Conservation (phyloP, 352 stramenopile genomes). For the Aphanomyces invadans region DNA sequence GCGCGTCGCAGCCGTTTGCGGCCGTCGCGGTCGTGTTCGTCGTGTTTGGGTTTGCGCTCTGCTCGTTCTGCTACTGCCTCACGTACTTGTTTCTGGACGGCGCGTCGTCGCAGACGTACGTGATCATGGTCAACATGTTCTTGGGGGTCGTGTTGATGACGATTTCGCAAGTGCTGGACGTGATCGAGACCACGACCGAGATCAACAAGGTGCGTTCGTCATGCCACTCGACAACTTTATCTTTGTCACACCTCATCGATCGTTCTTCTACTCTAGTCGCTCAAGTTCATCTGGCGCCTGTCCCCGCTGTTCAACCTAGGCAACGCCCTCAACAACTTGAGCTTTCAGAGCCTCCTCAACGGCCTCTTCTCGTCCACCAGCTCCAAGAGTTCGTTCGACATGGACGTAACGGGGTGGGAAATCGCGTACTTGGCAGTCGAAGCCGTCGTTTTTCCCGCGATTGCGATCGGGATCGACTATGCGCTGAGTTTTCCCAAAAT, state of each 20-base stretch:
- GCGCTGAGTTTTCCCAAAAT: constrained; percentile 54
- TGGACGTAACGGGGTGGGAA: constrained; percentile 47
- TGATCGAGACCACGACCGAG: constrained; percentile 28
- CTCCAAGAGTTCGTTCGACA: constrained; percentile 29
- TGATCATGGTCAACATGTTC: constrained; percentile 64
- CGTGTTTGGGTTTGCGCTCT: constrained; percentile 50
- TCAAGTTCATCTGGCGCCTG: constrained; percentile 66
- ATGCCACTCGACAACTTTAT: no score
- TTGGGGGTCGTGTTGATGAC: constrained; percentile 54
- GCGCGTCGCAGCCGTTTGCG: constrained; percentile 37
- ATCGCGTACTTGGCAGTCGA: constrained; percentile 46
- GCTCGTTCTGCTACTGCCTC: constrained; percentile 58
- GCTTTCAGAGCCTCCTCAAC: constrained; percentile 17
- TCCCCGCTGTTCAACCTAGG: constrained; percentile 61
- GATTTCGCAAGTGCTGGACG: constrained; percentile 44
- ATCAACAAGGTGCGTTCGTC: constrained; percentile 6
- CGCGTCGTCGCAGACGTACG: constrained; percentile 59
- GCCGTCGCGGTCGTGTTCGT: constrained; percentile 50
- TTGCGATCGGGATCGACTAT: constrained; percentile 53
- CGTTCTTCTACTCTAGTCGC: no score
- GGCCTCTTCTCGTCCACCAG: background rate
- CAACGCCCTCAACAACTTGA: constrained; percentile 34
- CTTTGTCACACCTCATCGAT: no score
- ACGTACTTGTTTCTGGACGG: constrained; percentile 61
- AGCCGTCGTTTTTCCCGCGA: constrained; percentile 33